Conservation (phyloP, 1,139 yeast genomes). For the Saccharomyces hybrid region DNA sequence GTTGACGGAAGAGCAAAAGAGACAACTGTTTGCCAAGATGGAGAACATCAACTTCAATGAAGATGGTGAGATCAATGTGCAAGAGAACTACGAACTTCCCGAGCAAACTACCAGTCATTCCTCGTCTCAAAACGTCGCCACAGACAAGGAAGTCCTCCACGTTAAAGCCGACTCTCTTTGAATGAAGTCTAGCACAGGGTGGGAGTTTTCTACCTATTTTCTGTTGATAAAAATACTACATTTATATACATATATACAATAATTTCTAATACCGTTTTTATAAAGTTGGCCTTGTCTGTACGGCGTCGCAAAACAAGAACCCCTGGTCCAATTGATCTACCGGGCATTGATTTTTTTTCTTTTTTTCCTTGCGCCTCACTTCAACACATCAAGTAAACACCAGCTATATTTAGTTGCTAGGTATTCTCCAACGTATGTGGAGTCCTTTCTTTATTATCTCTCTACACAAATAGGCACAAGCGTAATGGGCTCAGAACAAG, state of each 20-base stretch:
- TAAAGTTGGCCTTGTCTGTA: neutral
- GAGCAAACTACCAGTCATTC: neutral
- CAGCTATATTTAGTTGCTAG: neutral
- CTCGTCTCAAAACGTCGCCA: neutral
- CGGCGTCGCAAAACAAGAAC: neutral
- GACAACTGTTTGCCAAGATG: conserved; percentile 44
- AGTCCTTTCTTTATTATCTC: neutral
- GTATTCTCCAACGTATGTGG: neutral
- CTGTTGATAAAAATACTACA: neutral
- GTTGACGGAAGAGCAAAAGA: conserved; percentile 45
- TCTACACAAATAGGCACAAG: neutral
- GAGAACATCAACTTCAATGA: conserved; percentile 32
- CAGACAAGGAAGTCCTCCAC: neutral
- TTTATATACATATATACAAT: neutral
- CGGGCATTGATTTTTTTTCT: neutral
- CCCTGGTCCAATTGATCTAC: neutral
- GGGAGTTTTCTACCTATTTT: neutral
- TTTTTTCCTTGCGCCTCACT: neutral
- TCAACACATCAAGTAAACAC: neutral
- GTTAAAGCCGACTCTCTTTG: neutral
- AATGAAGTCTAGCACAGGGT: neutral
- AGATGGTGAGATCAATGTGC: conserved; percentile 27
- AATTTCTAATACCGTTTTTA: neutral
- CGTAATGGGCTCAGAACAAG: neutral
- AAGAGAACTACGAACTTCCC: neutral